Percentiles rank a stretch among this genome's conserved stretches.
Evolutionary conservation across 140 eudicot species (phyloP).

Genomic region (Oenanthe javanica): DNA sequence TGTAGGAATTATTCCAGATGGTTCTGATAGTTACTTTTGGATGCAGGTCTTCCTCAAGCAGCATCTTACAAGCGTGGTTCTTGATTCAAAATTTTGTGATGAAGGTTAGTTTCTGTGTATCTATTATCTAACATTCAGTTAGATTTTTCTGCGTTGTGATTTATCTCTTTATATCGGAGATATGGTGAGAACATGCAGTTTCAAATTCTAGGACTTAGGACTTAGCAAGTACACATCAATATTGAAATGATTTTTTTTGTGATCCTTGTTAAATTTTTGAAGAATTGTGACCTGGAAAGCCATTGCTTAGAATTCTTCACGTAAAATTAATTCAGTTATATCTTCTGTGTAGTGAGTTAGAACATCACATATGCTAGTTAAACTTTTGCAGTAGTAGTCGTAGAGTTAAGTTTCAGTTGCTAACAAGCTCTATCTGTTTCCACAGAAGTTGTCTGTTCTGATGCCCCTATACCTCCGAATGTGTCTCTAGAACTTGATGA

Average conservation of each 20-base stretch:
- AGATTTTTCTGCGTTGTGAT: background rate
- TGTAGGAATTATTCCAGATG: conserved; percentile 6
- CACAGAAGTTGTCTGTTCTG: conserved; percentile 36
- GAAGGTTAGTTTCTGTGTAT: conserved; percentile 44
- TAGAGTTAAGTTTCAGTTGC: background rate
- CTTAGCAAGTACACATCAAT: background rate
- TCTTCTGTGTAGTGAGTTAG: background rate
- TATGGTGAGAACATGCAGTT: background rate
- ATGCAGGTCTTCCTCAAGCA: conserved; percentile 92
- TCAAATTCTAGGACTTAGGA: background rate
- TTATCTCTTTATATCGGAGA: background rate
- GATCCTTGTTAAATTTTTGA: background rate
- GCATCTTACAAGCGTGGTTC: conserved; percentile 63
- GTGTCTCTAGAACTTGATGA: conserved; percentile 23
- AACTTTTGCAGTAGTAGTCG: background rate
- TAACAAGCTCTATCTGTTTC: background rate
- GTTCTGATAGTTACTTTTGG: conserved; percentile 9
- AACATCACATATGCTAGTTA: background rate
- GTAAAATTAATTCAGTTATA: background rate
- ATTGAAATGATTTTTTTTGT: background rate
- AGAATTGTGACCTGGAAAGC: background rate
- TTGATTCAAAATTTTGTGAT: conserved; percentile 58
- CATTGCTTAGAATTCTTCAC: background rate
- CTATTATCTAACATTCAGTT: background rate
- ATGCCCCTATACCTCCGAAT: conserved; percentile 18